A percentile compares a stretch with the other conserved stretches of the same genome.
These are phyloP conservation scores for Hapsidospora chrysogenum DNA, from an alignment of 495 filamentous ascomycete species.

Conservation along the genomic window DNA sequence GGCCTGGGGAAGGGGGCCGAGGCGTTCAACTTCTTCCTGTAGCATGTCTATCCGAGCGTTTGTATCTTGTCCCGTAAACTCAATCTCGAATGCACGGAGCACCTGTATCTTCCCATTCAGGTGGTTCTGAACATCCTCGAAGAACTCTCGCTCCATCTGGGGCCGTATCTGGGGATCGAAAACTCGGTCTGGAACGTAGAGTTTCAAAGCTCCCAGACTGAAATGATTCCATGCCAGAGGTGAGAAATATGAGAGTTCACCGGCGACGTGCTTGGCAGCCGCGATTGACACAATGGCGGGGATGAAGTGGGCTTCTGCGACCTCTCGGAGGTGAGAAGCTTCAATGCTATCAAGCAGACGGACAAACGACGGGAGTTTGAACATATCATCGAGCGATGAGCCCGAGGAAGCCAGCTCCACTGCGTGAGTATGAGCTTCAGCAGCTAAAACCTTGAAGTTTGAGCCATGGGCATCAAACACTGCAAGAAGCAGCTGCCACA, in stretches of 20 bases:
- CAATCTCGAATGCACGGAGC: conserved; percentile 44
- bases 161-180: conserved; percentile 73
- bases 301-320: conserved; percentile 16
- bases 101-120: conserved; percentile 41
- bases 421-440: neutral
- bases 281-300: conserved; percentile 19
- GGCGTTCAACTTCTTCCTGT: conserved; percentile 33
- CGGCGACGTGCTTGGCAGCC: conserved; percentile 10
- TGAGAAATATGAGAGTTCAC: conserved; percentile 13
- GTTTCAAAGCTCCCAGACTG: conserved; percentile 44
- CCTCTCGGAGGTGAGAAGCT: neutral
- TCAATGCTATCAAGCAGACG: neutral
- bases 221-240: conserved; percentile 49
- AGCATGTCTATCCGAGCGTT: conserved; percentile 46
- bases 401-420: neutral
- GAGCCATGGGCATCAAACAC: conserved; percentile 25
- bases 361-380: neutral
- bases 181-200: conserved; percentile 73
- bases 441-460: conserved; percentile 1
- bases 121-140: conserved; percentile 35
- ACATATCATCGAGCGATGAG: no score
- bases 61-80: conserved; percentile 47
- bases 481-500: conserved; percentile 31
- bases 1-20: conserved; percentile 44
- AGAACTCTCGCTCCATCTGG: conserved; percentile 51